Evolutionary conservation across 345 rosid species (phyloP), one percentile per base, ranked within the genome.

Genomic region (Populus simonii): DNA sequence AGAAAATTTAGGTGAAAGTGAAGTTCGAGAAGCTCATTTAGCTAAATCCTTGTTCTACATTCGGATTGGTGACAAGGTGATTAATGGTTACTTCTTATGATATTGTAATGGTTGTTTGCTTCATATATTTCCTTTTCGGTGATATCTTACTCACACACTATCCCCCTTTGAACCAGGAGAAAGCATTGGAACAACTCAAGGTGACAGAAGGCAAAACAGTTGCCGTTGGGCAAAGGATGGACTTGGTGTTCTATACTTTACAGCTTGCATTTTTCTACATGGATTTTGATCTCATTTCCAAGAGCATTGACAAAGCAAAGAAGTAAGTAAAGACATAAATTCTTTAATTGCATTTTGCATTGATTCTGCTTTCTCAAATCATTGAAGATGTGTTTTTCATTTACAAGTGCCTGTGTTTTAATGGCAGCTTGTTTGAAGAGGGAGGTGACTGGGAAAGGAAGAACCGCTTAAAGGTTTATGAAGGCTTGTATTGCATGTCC

Each of bases 381-480:
- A 11, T 68, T 47, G 70, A 11, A 6, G 43, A 51, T 67, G 66
- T 35, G 31, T 72, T 65, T 68, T 63, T 59, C 49, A 18, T 29
- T 68, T 62, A 31, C 78, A 22, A 66, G 59, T 63, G 66, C 74
- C 51, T 43, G 51, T 49, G 35, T 35, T 71, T 53, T 75, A 66
- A 51, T 81, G 80, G 47, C 85, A 96, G 99, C 79, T 90, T 96
- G 89, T 96, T 96, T 87, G 99, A 96, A 84, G 99, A 92, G 86
- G 99, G 99, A 83, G 99, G 98, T 84, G 99, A 96, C 73, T 96
- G 99, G 99, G 99, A 96, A 83, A 92, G 93, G 89, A 96, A 96
- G 90, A 96, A 96, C 79, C 88, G 98, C 53, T 86, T 96, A 80
- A 96, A 96, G 89, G 99, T 94, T 72, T 96, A 96, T 20, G 98